phyloP scores from a whole-genome alignment of 345 rosid species.

The Lenwebbia sp. region DNA sequence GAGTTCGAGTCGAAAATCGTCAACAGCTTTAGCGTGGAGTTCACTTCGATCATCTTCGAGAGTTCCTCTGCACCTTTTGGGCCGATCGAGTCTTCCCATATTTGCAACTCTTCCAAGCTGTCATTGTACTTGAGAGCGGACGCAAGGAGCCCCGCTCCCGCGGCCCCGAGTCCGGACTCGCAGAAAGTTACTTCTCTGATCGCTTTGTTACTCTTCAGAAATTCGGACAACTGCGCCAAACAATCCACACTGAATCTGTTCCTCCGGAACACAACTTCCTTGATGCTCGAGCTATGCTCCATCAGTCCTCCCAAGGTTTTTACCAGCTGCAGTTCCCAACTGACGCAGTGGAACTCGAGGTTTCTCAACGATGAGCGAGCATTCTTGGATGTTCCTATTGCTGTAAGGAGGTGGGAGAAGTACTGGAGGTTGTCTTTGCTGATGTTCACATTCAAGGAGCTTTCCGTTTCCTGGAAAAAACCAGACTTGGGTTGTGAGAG shows the following conservation, averaged over 20 bases:
- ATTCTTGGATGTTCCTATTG: constrained; percentile 31
- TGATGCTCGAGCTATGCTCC: constrained; percentile 42
- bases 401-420: constrained; percentile 46
- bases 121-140: constrained; percentile 60
- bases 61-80: constrained; percentile 88
- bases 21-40: constrained; percentile 62
- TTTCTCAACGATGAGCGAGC: constrained; percentile 30
- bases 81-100: constrained; percentile 96
- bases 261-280: constrained; percentile 43
- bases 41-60: constrained; percentile 82
- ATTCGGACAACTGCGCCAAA: constrained; percentile 42
- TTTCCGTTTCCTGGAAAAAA: constrained; percentile 49
- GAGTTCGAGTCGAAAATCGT: constrained; percentile 68
- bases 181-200: constrained; percentile 51
- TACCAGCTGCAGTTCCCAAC: constrained; percentile 53
- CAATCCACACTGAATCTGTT: constrained; percentile 48
- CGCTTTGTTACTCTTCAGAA: constrained; percentile 41
- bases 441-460: constrained; percentile 52
- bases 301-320: constrained; percentile 45
- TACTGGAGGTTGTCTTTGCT: constrained; percentile 17
- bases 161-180: constrained; percentile 41
- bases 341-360: constrained; percentile 56
- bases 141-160: constrained; percentile 59
- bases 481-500: constrained; percentile 43
- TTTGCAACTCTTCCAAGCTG: constrained; percentile 77